Conservation (phyloP, 331 rosid species). For the Rhamnella rubrinervis region DNA sequence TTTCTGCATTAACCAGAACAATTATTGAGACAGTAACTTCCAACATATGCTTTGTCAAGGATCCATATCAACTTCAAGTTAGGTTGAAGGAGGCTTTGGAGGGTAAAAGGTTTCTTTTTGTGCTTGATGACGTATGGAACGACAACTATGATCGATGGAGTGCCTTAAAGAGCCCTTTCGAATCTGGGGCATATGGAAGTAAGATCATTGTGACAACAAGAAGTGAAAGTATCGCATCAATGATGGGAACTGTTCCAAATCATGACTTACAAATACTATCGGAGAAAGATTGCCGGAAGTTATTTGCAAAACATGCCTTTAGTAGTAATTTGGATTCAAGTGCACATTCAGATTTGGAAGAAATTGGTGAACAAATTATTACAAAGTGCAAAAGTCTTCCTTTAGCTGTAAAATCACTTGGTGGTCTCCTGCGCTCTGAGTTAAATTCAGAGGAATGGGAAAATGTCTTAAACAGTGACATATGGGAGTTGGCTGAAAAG, state of each 20-base stretch:
- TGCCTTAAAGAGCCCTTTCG: not conserved
- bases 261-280: slow-evolving; percentile 10
- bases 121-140: slow-evolving; percentile 38
- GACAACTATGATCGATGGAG: slow-evolving; percentile 18
- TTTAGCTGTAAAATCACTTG: slow-evolving; percentile 37
- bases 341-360: slow-evolving; percentile 7
- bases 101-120: slow-evolving; percentile 4
- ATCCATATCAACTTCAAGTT: slow-evolving; percentile 10
- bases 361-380: slow-evolving; percentile 25
- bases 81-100: not conserved
- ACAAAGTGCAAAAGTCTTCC: slow-evolving; percentile 32
- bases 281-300: slow-evolving; percentile 29
- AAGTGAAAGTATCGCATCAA: not conserved
- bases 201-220: slow-evolving; percentile 26
- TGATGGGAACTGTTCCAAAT: slow-evolving; percentile 1
- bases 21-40: not conserved
- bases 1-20: not conserved
- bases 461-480: slow-evolving; percentile 18
- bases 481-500: slow-evolving; percentile 12
- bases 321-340: not conserved
- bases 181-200: slow-evolving; percentile 16
- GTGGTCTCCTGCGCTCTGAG: slow-evolving; percentile 16
- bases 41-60: not conserved
- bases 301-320: slow-evolving; percentile 25
- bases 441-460: slow-evolving; percentile 8